Conservation (phyloP, 106 monocot genomes). For the Platanthera guangdongensis region DNA sequence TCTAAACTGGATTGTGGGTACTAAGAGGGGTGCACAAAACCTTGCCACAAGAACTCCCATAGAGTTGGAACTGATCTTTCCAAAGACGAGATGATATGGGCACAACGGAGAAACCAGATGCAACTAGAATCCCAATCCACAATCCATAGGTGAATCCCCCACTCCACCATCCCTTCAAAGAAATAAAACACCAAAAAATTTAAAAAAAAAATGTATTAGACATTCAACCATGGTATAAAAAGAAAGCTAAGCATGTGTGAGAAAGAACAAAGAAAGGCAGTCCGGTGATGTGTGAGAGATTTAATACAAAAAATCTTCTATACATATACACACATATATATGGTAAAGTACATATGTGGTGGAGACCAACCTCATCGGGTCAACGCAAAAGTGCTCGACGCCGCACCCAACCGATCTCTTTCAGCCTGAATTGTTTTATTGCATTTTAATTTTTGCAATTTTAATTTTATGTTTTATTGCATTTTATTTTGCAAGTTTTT, state of each 20-base stretch:
- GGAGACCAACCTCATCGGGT: too few relatives aligned
- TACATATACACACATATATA: too few relatives aligned
- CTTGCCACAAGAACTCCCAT: constrained; percentile 44
- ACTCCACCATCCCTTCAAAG: constrained; percentile 89
- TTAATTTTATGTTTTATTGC: too few relatives aligned
- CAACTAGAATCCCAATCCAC: constrained; percentile 88
- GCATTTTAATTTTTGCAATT: too few relatives aligned
- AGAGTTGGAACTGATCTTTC: constrained; percentile 85
- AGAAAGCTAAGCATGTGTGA: neutral
- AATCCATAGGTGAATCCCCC: constrained; percentile 92
- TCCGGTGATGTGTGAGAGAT: neutral
- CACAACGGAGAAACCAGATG: constrained; percentile 89
- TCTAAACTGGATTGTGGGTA: neutral
- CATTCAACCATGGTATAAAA: neutral
- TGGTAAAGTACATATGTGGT: too few relatives aligned
- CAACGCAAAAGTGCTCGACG: too few relatives aligned
- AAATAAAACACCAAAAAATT: neutral
- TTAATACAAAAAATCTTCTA: too few relatives aligned
- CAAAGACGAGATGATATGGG: constrained; percentile 73
- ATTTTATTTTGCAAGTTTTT: too few relatives aligned
- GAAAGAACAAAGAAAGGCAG: neutral
- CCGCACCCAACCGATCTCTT: too few relatives aligned
- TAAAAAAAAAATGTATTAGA: neutral
- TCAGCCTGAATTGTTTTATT: too few relatives aligned
- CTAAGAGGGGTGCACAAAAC: constrained; percentile 19